These are phyloP conservation scores for Phytophthora sansomeana DNA, from an alignment of 352 stramenopile genomes.

Conservation along the genomic window DNA sequence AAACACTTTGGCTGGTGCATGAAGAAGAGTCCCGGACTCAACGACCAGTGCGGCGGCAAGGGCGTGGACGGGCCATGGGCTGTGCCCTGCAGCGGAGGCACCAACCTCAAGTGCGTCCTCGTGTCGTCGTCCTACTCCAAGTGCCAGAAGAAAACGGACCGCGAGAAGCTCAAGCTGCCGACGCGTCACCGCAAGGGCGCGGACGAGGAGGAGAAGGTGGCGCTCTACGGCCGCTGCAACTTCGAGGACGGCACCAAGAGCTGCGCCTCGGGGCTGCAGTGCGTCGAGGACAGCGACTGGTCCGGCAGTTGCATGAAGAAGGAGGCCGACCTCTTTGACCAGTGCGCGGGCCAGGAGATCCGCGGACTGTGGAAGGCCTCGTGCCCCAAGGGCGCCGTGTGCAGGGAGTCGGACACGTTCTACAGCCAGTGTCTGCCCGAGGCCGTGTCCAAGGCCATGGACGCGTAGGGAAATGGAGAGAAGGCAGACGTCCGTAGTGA, in stretches of 20 bases:
- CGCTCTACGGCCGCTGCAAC: conserved; percentile 35
- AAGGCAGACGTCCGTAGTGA: not conserved
- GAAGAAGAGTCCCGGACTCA: conserved; percentile 29
- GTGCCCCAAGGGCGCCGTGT: conserved; percentile 36
- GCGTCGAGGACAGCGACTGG: conserved; percentile 36
- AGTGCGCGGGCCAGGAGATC: conserved; percentile 35
- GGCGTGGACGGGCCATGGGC: conserved; percentile 29
- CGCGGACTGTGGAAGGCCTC: conserved; percentile 38
- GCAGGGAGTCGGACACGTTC: conserved; percentile 33
- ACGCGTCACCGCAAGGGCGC: conserved; percentile 23
- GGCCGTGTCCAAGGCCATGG: conserved; percentile 27
- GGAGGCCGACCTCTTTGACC: conserved; percentile 34
- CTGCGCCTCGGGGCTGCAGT: conserved; percentile 34
- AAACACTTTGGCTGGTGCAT: conserved; percentile 40
- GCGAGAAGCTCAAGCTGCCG: conserved; percentile 29
- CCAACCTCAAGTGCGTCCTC: conserved; percentile 35
- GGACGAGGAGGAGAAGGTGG: conserved; percentile 21
- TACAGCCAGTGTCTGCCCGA: conserved; percentile 44
- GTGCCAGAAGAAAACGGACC: conserved; percentile 34
- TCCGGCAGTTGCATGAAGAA: conserved; percentile 43
- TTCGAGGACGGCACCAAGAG: conserved; percentile 30
- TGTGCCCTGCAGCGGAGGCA: conserved; percentile 25
- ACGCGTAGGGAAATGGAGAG: too few relatives aligned
- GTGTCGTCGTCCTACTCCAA: conserved; percentile 40
- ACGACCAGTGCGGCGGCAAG: conserved; percentile 42